Evolutionary conservation across 1,139 yeast species (phyloP).

Genomic region (Diutina catenulata): DNA sequence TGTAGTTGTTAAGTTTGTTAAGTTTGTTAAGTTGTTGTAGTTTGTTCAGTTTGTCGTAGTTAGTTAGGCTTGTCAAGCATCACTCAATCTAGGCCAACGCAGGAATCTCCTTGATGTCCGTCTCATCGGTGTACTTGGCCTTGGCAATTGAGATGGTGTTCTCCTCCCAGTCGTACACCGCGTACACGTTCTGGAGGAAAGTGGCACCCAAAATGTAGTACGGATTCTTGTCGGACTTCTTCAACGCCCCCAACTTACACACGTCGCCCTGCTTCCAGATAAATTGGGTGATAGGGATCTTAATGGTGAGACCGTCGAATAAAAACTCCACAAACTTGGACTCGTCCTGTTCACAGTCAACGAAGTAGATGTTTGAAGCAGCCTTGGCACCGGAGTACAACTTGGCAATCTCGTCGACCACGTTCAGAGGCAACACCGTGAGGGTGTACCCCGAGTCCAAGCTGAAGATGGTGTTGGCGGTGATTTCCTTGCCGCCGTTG

Average conservation of each 20-base stretch:
- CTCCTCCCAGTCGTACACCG: slow-evolving; percentile 19
- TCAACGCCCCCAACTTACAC: slow-evolving; percentile 1
- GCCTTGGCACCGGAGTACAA: background rate
- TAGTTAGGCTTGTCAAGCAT: too few relatives aligned
- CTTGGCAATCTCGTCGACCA: background rate
- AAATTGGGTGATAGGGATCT: background rate
- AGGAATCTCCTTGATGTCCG: background rate
- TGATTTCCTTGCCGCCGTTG: background rate
- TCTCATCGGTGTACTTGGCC: slow-evolving; percentile 9
- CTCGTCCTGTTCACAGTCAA: background rate
- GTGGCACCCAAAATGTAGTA: slow-evolving; percentile 15
- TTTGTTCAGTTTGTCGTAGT: too few relatives aligned
- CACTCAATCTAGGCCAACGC: too few relatives aligned
- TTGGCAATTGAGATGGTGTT: slow-evolving; percentile 17
- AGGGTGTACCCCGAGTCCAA: slow-evolving; percentile 1
- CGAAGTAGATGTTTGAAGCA: background rate
- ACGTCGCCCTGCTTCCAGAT: background rate
- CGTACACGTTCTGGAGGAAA: slow-evolving; percentile 19
- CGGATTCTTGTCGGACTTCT: background rate
- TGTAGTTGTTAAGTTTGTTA: too few relatives aligned
- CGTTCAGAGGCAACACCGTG: background rate
- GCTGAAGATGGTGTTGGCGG: background rate
- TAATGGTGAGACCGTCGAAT: background rate
- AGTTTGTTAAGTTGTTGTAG: too few relatives aligned
- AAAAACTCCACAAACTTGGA: background rate